phyloP scores from a whole-genome alignment of 352 stramenopile species.

The Thalassiosira gravida region DNA sequence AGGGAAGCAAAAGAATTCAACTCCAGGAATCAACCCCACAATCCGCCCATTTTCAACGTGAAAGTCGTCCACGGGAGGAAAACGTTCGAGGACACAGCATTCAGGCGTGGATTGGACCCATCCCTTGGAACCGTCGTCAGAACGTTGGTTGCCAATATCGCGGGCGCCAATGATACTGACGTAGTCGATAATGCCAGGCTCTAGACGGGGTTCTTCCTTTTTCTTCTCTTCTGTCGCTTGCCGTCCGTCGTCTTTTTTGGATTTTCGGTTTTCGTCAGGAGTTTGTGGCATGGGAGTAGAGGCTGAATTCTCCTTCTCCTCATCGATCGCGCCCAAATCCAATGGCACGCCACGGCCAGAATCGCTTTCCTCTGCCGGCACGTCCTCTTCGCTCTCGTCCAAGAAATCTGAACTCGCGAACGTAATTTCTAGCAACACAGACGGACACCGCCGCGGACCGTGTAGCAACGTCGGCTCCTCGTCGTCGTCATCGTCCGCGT shows the following conservation, averaged over 20 bases:
- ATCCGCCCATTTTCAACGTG: constrained; percentile 69
- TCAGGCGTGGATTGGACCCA: constrained; percentile 82
- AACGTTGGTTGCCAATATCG: constrained; percentile 77
- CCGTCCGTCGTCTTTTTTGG: constrained; percentile 6
- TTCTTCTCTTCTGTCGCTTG: constrained; percentile 33
- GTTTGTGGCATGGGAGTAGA: constrained; percentile 16
- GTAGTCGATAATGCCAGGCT: constrained; percentile 79
- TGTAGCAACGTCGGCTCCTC: constrained; percentile 34
- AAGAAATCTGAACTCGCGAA: constrained; percentile 66
- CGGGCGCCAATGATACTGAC: constrained; percentile 73
- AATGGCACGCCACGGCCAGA: constrained; percentile 18
- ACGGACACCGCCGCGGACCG: constrained; percentile 69
- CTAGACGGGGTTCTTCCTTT: constrained; percentile 69
- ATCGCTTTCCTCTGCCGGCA: constrained; percentile 17
- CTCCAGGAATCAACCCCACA: constrained; percentile 65
- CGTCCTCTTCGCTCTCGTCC: constrained; percentile 76
- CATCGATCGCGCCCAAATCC: constrained; percentile 19
- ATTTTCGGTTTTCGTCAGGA: neutral
- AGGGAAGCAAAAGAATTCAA: constrained; percentile 85
- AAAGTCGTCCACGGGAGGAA: constrained; percentile 78
- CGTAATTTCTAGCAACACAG: constrained; percentile 79
- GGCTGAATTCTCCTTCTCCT: neutral
- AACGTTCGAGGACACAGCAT: constrained; percentile 80
- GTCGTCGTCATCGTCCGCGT: neutral
- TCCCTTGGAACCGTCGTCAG: constrained; percentile 73